phyloP scores from a whole-genome alignment of 805 yeast species.

The Lipomyces sp. region DNA sequence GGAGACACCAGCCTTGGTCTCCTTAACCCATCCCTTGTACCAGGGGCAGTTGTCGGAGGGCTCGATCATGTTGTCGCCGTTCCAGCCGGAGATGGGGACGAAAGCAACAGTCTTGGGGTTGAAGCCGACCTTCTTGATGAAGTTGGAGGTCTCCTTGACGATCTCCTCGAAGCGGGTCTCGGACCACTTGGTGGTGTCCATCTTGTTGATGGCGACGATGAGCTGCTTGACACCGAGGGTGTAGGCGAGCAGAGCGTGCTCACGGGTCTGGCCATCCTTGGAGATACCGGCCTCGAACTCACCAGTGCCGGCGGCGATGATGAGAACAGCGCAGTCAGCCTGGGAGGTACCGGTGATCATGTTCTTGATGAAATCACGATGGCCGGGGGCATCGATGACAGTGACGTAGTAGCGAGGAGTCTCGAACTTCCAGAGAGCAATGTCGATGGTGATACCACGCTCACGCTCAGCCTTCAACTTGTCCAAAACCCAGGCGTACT shows the following conservation, averaged over 20 bases:
- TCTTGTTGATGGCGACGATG: slow-evolving; percentile 90
- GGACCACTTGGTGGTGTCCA: slow-evolving; percentile 90
- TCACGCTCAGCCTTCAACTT: slow-evolving; percentile 94
- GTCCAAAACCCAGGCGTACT: slow-evolving; percentile 97
- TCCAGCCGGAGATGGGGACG: slow-evolving; percentile 91
- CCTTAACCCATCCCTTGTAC: slow-evolving; percentile 84
- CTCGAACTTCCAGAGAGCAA: slow-evolving; percentile 90
- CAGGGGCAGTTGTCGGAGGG: slow-evolving; percentile 77
- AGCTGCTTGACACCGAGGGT: slow-evolving; percentile 85
- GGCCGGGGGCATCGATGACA: slow-evolving; percentile 94
- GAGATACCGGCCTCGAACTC: slow-evolving; percentile 95
- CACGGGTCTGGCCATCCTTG: slow-evolving; percentile 93
- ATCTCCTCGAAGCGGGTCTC: slow-evolving; percentile 77
- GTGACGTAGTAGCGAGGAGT: slow-evolving; percentile 87
- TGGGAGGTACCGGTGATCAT: slow-evolving; percentile 95
- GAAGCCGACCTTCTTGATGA: slow-evolving; percentile 83
- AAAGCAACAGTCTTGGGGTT: slow-evolving; percentile 77
- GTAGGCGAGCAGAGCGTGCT: slow-evolving; percentile 87
- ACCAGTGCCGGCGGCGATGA: slow-evolving; percentile 90
- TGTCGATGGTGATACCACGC: slow-evolving; percentile 95
- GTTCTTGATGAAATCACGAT: slow-evolving; percentile 94
- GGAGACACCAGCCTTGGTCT: slow-evolving; percentile 65
- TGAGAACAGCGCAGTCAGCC: slow-evolving; percentile 88
- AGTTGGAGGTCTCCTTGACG: slow-evolving; percentile 70
- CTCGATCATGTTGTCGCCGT: slow-evolving; percentile 92